Conservation (phyloP, 768 basidiomycete species). For the Wakefieldia striispora region DNA sequence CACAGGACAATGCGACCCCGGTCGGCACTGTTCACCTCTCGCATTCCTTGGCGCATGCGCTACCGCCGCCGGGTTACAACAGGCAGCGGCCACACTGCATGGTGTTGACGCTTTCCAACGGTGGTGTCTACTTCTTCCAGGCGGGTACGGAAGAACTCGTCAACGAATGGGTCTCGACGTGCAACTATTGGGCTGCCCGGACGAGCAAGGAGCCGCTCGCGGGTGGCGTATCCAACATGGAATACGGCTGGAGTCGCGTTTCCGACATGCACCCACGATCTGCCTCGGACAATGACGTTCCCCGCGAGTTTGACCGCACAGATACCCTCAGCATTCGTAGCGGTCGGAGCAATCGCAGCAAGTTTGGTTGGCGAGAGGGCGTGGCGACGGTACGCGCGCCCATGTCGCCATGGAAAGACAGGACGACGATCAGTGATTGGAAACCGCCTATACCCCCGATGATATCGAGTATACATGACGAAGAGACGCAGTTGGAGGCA, state of each 20-base stretch:
- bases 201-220: conserved; percentile 92
- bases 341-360: conserved; percentile 70
- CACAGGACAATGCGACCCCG: conserved; percentile 78
- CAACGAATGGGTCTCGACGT: conserved; percentile 97
- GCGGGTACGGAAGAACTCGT: conserved; percentile 99
- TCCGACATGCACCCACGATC: conserved; percentile 54
- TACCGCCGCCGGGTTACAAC: conserved; percentile 92
- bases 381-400: conserved; percentile 60
- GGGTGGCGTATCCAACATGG: conserved; percentile 98
- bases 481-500: conserved; percentile 90
- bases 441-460: conserved; percentile 84
- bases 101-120: conserved; percentile 84
- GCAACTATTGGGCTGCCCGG: conserved; percentile 99
- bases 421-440: conserved; percentile 88
- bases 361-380: conserved; percentile 71
- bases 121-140: conserved; percentile 97
- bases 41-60: conserved; percentile 82
- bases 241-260: conserved; percentile 95
- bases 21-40: conserved; percentile 83
- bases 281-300: conserved; percentile 55
- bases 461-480: conserved; percentile 82
- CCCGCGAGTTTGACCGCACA: conserved; percentile 46
- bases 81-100: conserved; percentile 91
- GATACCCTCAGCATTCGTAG: conserved; percentile 77
- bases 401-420: conserved; percentile 74